phyloP scores from a whole-genome alignment of 768 basidiomycete genomes.

The Tylopilus felleus region DNA sequence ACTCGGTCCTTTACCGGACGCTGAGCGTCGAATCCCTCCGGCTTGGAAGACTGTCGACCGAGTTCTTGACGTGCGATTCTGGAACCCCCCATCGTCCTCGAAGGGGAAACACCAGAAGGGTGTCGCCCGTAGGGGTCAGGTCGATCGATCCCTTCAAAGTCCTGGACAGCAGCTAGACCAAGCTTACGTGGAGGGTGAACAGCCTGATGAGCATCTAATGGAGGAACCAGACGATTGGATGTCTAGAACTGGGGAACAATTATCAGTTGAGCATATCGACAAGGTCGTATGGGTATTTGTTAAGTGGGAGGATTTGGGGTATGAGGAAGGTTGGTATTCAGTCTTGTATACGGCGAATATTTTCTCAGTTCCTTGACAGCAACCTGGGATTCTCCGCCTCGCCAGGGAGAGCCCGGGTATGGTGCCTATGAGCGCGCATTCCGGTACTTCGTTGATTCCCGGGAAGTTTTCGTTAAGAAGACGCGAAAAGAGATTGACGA shows the following conservation, averaged over 20 bases:
- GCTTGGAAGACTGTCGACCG: conserved; percentile 91
- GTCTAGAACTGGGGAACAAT: conserved; percentile 39
- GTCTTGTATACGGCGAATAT: not conserved
- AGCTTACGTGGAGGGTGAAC: conserved; percentile 57
- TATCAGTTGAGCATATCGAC: conserved; percentile 47
- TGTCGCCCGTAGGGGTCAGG: conserved; percentile 25
- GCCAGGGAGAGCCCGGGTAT: conserved; percentile 52
- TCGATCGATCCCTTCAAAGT: conserved; percentile 20
- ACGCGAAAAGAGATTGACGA: conserved; percentile 37
- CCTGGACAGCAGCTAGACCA: conserved; percentile 29
- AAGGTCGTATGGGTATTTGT: conserved; percentile 78
- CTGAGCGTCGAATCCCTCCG: conserved; percentile 67
- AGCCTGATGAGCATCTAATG: conserved; percentile 52
- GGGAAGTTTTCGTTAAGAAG: conserved; percentile 55
- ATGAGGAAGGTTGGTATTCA: conserved; percentile 71
- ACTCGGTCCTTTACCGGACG: conserved; percentile 55
- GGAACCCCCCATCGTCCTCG: conserved; percentile 39
- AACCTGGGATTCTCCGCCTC: conserved; percentile 91
- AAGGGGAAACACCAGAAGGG: conserved; percentile 18
- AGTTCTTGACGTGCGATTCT: conserved; percentile 77
- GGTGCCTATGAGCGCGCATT: conserved; percentile 68
- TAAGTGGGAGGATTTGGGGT: conserved; percentile 93
- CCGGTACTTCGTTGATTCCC: conserved; percentile 58
- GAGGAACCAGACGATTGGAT: conserved; percentile 60
- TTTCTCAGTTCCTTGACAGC: conserved; percentile 42